Evolutionary conservation across 345 rosid genomes (phyloP).

Genomic region (Salix dunnii): DNA sequence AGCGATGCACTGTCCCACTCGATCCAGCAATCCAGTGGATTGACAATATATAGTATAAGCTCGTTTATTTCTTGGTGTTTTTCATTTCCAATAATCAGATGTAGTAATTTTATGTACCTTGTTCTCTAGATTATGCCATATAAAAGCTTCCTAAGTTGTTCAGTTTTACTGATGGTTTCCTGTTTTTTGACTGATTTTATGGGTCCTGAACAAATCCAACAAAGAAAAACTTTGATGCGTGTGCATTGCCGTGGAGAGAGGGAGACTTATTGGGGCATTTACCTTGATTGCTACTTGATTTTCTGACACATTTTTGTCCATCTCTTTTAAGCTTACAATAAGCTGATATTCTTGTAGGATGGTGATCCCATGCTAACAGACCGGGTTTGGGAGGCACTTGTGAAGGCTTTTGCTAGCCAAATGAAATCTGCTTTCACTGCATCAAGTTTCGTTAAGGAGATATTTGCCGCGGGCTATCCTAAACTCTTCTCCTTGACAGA

Average conservation of each 20-base stretch:
- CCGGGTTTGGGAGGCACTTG: conserved; percentile 94
- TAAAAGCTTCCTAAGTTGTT: not conserved
- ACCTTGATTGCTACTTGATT: not conserved
- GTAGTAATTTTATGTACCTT: not conserved
- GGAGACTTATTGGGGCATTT: not conserved
- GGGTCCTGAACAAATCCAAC: not conserved
- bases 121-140: not conserved
- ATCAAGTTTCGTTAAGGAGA: conserved; percentile 95
- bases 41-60: not conserved
- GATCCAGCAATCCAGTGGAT: not conserved
- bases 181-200: not conserved
- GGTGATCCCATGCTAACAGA: conserved; percentile 80
- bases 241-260: not conserved
- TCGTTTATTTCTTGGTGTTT: not conserved
- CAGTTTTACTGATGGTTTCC: not conserved
- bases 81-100: not conserved
- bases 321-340: conserved; percentile 19
- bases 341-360: conserved; percentile 35
- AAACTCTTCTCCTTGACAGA: conserved; percentile 81
- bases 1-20: not conserved
- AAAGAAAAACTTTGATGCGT: not conserved
- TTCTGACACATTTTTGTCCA: not conserved
- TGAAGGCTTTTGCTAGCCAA: conserved; percentile 83
- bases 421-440: conserved; percentile 96
- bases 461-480: conserved; percentile 87